Conservation (phyloP, 1,284 basidiomycete species). For the Sutorius eximius region DNA sequence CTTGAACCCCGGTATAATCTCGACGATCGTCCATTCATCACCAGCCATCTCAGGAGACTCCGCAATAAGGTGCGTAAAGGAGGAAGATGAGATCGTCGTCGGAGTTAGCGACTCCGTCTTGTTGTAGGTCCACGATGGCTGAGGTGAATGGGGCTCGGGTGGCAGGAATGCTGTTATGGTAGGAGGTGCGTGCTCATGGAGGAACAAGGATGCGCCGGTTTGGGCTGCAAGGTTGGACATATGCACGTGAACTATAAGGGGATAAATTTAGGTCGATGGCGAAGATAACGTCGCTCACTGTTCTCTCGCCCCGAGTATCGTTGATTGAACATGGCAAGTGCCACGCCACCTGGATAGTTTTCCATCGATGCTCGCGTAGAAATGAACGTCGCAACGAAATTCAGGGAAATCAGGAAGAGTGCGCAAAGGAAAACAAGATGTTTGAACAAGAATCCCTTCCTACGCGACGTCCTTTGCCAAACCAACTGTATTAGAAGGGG, state of each 20-base stretch:
- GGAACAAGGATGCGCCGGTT: conserved; percentile 89
- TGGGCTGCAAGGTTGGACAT: conserved; percentile 85
- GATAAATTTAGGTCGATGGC: neutral
- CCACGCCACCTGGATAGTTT: conserved; percentile 92
- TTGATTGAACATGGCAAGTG: conserved; percentile 65
- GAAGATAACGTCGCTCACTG: conserved; percentile 28
- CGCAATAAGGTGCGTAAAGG: conserved; percentile 64
- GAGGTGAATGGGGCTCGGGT: neutral
- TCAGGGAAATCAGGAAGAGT: conserved; percentile 49
- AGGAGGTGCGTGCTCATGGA: conserved; percentile 67
- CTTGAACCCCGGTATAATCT: conserved; percentile 49
- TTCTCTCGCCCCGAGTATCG: conserved; percentile 38
- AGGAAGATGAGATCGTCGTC: conserved; percentile 38
- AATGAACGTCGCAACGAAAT: conserved; percentile 52
- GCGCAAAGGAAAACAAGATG: conserved; percentile 46
- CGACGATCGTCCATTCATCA: conserved; percentile 43
- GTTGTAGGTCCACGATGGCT: conserved; percentile 63
- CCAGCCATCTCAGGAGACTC: conserved; percentile 34
- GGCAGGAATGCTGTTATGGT: conserved; percentile 22
- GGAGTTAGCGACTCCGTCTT: conserved; percentile 69
- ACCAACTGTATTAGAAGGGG: neutral
- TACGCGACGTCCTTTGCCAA: conserved; percentile 42
- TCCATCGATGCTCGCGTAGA: conserved; percentile 59
- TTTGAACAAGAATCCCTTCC: conserved; percentile 46
- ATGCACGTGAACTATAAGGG: conserved; percentile 58